Evolutionary conservation across 1,284 basidiomycete species (phyloP), one percentile per base, ranked within the genome.

Genomic region (Trametes sp.): DNA sequence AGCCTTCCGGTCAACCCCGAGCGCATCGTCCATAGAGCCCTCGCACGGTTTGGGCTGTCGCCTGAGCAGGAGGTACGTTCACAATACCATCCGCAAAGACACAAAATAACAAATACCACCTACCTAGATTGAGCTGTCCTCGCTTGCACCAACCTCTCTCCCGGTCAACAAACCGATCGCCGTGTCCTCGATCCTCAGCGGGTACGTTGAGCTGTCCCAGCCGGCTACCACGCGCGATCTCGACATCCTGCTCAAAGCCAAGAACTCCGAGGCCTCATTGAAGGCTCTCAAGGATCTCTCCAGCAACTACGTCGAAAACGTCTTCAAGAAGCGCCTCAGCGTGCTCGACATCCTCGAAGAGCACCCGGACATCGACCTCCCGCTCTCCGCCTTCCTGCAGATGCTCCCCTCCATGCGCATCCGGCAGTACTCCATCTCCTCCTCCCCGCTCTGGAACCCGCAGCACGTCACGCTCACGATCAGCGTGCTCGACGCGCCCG

Each of bases 371-470:
- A 76, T 84, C 63, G 67, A 76, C 11, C 69, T 83, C 31, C 67
- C 80, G 3, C 72, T 84, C 28, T 73, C 73, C 1, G 65, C 70
- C 1, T 83, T 82, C 73, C 70, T 84, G 24, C 72, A 73, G 14
- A 75, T 81, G 70, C 75, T 84, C 24, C 82, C 81, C 4, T 72
- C 80, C 9, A 84, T 84, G 80, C 81, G 82, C 54, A 75, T 83
- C 53, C 72, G 82, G 29, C 80, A 84, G 68, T 85, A 85, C 70
- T 83, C 81, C 7, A 84, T 84, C 69, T 84, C 83, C 3, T 84
- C 82, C 4, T 83, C 83, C 0, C 83, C 83, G 0, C 75, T 85
- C 21, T 78, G 76, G 73, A 77, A 82, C 62, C 75, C 82, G 0
- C 62, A 72, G 29, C 76, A 76, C 63, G 81, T 78, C 36, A 78